phyloP scores from a whole-genome alignment of 176 grass and related monocot species.

The Oryza coarctata region DNA sequence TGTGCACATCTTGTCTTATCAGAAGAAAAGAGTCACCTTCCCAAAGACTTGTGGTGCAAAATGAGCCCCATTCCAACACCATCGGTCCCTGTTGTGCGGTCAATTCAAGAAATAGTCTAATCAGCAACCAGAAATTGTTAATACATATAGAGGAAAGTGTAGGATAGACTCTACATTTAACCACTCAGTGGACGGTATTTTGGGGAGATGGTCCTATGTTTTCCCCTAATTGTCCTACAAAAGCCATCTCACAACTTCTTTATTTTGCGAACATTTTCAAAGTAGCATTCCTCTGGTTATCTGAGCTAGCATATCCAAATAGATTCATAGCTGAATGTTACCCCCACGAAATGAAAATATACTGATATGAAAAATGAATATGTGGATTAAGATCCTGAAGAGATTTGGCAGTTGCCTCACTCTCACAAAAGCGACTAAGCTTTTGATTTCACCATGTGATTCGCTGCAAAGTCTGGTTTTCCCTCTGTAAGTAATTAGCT shows the following conservation, averaged over 20 bases:
- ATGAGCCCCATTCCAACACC: conserved; percentile 81
- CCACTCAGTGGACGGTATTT: too few species aligned
- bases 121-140: neutral
- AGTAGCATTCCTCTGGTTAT: neutral
- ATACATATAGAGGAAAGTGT: neutral
- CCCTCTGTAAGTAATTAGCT: too few species aligned
- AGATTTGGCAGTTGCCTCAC: neutral
- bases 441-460: neutral
- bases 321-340: neutral
- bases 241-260: neutral
- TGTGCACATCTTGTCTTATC: neutral
- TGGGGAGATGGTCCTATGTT: neutral
- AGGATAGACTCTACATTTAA: neutral
- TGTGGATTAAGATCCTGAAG: neutral
- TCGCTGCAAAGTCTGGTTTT: neutral
- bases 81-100: conserved; percentile 58
- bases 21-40: conserved; percentile 62
- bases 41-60: conserved; percentile 93
- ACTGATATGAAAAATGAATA: neutral
- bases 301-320: neutral
- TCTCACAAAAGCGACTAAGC: neutral
- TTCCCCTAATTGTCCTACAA: too few species aligned
- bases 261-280: neutral
- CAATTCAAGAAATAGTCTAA: neutral
- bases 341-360: neutral